These are phyloP conservation scores for Scenedesmus sp. DNA, from an alignment of 163 green algal species.

Conservation along the genomic window DNA sequence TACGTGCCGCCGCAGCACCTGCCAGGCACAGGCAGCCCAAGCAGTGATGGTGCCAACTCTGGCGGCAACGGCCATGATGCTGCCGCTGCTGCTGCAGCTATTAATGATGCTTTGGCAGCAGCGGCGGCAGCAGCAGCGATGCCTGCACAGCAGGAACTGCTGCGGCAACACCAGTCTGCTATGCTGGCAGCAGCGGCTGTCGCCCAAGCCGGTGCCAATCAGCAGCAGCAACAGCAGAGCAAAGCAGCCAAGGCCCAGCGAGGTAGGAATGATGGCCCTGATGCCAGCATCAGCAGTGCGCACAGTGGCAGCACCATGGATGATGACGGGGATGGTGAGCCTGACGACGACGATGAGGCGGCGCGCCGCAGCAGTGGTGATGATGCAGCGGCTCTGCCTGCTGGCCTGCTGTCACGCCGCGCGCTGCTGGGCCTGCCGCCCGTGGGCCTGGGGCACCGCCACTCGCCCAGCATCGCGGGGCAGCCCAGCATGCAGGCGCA, in stretches of 20 bases:
- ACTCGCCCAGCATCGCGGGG: background rate
- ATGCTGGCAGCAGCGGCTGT: background rate
- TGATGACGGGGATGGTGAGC: background rate
- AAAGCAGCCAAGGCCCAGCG: background rate
- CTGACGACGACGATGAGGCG: constrained; percentile 16
- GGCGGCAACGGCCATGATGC: background rate
- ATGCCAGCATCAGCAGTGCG: constrained; percentile 1
- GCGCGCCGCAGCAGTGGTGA: background rate
- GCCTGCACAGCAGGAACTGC: background rate
- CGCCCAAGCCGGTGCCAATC: background rate
- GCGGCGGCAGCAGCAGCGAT: background rate
- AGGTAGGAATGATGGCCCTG: background rate
- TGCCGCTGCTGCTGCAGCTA: constrained; percentile 25
- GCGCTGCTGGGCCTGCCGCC: constrained; percentile 34
- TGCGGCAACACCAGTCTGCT: constrained; percentile 1
- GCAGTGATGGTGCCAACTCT: background rate
- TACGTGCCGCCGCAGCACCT: constrained; percentile 19
- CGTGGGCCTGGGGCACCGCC: constrained; percentile 22
- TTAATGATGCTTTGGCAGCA: background rate
- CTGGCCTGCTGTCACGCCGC: constrained; percentile 5
- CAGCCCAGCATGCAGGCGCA: background rate
- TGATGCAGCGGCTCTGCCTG: background rate
- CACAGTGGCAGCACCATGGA: background rate
- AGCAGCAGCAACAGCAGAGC: constrained; percentile 15
- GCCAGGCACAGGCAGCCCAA: background rate